Percentiles rank a stretch among this genome's conserved stretches.
These are phyloP conservation scores for Phascolomyces articulosus DNA, from an alignment of 371 early-diverging fungal species.

Conservation along the genomic window DNA sequence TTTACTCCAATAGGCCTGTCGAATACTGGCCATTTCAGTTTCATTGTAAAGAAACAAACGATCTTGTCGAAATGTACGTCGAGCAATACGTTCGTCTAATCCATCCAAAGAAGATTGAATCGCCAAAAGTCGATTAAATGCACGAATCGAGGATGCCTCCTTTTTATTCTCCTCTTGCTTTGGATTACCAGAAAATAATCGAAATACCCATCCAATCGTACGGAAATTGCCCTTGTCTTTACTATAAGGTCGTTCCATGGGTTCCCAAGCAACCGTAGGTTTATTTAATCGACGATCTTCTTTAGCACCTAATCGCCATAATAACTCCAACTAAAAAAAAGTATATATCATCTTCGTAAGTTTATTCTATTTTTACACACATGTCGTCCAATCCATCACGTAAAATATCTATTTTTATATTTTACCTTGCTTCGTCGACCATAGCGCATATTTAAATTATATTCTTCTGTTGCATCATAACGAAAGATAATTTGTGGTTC, in stretches of 20 bases:
- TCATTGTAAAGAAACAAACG: conserved; percentile 64
- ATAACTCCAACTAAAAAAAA: conserved; percentile 53
- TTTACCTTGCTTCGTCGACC: conserved; percentile 73
- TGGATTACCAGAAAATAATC: conserved; percentile 67
- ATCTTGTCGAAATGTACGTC: conserved; percentile 57
- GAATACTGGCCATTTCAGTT: conserved; percentile 46
- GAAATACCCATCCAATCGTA: conserved; percentile 72
- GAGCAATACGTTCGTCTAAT: conserved; percentile 67
- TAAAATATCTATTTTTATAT: neutral
- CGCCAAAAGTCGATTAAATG: conserved; percentile 66
- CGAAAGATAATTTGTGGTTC: conserved; percentile 76
- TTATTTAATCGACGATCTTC: conserved; percentile 58
- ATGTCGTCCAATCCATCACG: too few species aligned
- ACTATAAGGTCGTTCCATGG: conserved; percentile 51
- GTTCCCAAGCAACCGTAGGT: conserved; percentile 69
- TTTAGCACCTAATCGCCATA: conserved; percentile 69
- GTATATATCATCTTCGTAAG: neutral
- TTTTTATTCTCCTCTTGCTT: conserved; percentile 70
- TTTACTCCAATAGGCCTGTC: conserved; percentile 65
- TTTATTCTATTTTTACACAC: too few species aligned
- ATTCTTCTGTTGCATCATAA: conserved; percentile 61
- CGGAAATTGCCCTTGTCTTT: conserved; percentile 63
- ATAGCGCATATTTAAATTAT: conserved; percentile 71
- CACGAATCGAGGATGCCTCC: conserved; percentile 65
- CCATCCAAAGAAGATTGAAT: conserved; percentile 69